Base-by-base conservation (phyloP, 768 basidiomycete genomes). In the Amyloporia xantha region DNA sequence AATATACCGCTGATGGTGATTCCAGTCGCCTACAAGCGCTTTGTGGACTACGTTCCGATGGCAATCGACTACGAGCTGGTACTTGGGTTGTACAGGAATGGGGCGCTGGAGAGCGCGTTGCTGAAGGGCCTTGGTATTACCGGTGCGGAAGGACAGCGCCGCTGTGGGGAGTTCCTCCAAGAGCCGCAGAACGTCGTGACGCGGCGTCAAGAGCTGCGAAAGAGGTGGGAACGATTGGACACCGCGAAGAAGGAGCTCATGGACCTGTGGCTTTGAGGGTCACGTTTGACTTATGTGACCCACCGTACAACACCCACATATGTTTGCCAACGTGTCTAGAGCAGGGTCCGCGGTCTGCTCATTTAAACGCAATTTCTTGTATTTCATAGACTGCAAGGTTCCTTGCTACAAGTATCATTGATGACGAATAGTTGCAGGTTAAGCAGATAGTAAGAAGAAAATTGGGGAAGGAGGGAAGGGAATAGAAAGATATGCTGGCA, bases 51-150 rank as follows among this genome's bases (percentile, higher is more conserved):
- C 50, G 57, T 75, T 4, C 71, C 72, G 0, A 62, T 69, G 59
- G 65, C 68, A 1, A 66, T 76, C 47, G 73, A 77, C 49, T 60
- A 72, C 48, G 75, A 78, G 44, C 73, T 82, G 21, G 69, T 83
- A 3, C 72, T 72, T 3, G 83, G 81, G 0, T 51, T 79, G 3
- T 70, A 73, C 46, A 61, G 68, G 3, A 69, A 73, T 45, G 61
- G 69, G 0, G 72, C 66, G 0, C 58, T 86, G 2, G 66, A 81
- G 7, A 63, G 60, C 13, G 70, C 63, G 0, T 62, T 88, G 2
- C 68, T 70, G 27, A 56, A 63, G 0, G 76, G 75, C 0, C 72
- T 88, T 2, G 73, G 74, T 0, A 66, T 86, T 39, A 75, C 77
- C 10, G 74, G 76, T 0, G 51, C 65, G 0, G 71, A 79, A 9